phyloP scores from a whole-genome alignment of 108 stramenopile genomes.

The Aureococcus anophagefferens region DNA sequence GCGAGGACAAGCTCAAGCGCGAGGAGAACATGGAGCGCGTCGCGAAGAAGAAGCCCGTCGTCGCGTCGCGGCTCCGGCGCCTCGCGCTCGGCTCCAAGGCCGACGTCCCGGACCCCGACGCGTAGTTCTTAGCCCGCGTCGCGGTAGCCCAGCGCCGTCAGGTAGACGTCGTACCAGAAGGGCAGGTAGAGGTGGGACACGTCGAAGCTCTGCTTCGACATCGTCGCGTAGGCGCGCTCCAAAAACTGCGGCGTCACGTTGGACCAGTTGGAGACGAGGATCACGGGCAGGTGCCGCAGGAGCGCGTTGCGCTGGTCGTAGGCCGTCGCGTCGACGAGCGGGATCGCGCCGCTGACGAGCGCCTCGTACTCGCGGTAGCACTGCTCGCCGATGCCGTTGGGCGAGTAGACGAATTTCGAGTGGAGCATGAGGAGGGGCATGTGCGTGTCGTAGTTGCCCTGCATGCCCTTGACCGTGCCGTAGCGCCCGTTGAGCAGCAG shows the following conservation, averaged over 20 bases:
- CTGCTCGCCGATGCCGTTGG: neutral
- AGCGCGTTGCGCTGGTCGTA: neutral
- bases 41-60: too few relatives aligned
- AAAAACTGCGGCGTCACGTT: neutral
- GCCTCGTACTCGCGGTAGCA: constrained; percentile 3
- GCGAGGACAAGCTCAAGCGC: too few relatives aligned
- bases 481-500: neutral
- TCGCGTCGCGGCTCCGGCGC: too few relatives aligned
- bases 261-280: neutral
- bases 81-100: too few relatives aligned
- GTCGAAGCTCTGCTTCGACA: neutral
- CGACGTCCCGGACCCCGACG: too few relatives aligned
- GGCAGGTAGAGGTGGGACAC: neutral
- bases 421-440: neutral
- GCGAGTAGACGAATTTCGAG: neutral
- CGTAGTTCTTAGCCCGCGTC: too few relatives aligned
- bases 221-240: neutral
- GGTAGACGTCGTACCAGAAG: neutral
- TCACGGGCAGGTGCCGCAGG: neutral
- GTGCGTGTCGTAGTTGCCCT: neutral
- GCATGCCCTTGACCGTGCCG: neutral
- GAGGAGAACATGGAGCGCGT: too few relatives aligned
- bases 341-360: neutral
- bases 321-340: neutral
- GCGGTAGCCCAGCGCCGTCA: neutral